Percentiles rank a stretch among this genome's conserved stretches.
Conservation (phyloP, 192 early-diverging fungal species). For the Coemansia sp. region DNA sequence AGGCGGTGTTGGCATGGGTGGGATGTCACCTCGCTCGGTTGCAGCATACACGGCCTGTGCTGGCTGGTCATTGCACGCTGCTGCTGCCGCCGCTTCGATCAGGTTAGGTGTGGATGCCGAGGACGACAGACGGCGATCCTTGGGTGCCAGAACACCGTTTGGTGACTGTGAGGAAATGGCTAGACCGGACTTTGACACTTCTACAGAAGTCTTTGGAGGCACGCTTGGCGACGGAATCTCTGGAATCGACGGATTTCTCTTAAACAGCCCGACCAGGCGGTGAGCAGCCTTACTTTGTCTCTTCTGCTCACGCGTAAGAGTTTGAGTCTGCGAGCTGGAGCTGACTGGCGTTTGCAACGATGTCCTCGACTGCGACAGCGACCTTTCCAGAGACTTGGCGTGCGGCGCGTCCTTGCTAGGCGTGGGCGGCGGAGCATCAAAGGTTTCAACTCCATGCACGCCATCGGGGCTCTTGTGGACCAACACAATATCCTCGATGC, state of each 20-base stretch:
- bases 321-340: constrained; percentile 7
- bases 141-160: constrained; percentile 5
- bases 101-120: constrained; percentile 53
- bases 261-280: constrained; percentile 43
- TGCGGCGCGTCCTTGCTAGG: constrained; percentile 34
- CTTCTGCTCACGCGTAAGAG: constrained; percentile 45
- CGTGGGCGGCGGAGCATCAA: constrained; percentile 29
- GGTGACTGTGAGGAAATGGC: constrained; percentile 15
- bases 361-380: neutral
- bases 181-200: constrained; percentile 11
- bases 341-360: neutral
- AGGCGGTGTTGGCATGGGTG: constrained; percentile 52
- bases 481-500: constrained; percentile 24
- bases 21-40: constrained; percentile 47
- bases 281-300: constrained; percentile 51
- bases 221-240: constrained; percentile 34
- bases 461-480: constrained; percentile 10
- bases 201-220: constrained; percentile 20
- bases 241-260: constrained; percentile 52
- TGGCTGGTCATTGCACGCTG: constrained; percentile 45
- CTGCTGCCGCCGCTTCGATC: constrained; percentile 43
- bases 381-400: neutral
- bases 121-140: constrained; percentile 46
- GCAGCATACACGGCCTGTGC: constrained; percentile 45
- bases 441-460: neutral